phyloP scores from a whole-genome alignment of 495 filamentous ascomycete species.

The Aspergillus kassunensis region DNA sequence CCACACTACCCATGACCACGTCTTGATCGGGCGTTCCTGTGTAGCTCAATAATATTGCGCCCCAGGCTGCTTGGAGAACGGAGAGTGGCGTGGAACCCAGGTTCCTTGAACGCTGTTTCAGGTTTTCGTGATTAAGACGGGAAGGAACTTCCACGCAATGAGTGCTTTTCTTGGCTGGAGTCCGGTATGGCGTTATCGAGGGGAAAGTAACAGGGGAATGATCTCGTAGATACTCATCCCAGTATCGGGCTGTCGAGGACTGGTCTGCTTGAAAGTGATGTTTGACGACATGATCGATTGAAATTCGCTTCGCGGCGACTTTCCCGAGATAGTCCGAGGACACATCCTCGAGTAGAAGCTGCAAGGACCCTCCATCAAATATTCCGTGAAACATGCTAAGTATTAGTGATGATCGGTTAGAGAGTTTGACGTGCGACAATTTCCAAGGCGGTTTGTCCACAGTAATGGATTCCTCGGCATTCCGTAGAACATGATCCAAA shows the following conservation, averaged over 20 bases:
- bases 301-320: constrained; percentile 18
- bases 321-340: constrained; percentile 25
- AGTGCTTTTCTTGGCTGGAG: constrained; percentile 9
- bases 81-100: constrained; percentile 64
- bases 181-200: constrained; percentile 14
- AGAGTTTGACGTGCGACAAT: constrained; percentile 34
- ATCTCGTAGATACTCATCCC: constrained; percentile 47
- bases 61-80: constrained; percentile 68
- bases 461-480: constrained; percentile 17
- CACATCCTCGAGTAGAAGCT: constrained; percentile 64
- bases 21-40: constrained; percentile 34
- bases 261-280: constrained; percentile 37
- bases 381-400: constrained; percentile 74
- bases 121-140: constrained; percentile 10
- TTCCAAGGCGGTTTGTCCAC: constrained; percentile 25
- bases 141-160: constrained; percentile 19
- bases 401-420: constrained; percentile 37
- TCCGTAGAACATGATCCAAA: constrained; percentile 18
- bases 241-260: constrained; percentile 52
- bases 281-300: constrained; percentile 27
- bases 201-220: constrained; percentile 28
- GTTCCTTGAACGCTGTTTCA: constrained; percentile 18
- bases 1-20: constrained; percentile 51
- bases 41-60: constrained; percentile 48
- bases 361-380: constrained; percentile 74